These are phyloP conservation scores for Chimonanthus praecox DNA, from an alignment of 164 flowering plant species.

Conservation along the genomic window DNA sequence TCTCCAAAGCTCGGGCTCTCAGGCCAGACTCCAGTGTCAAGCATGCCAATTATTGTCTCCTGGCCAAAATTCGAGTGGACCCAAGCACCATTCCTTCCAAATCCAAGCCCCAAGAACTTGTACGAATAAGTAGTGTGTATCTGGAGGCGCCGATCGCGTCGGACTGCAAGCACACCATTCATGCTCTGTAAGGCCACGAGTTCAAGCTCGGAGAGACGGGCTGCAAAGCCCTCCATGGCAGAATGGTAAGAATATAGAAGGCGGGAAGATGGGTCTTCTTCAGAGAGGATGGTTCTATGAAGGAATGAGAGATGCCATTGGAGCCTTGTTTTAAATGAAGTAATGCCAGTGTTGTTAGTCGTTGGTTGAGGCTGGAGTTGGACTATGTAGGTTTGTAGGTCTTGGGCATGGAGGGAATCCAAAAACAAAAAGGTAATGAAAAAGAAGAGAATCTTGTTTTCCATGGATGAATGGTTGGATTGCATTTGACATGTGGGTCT, in stretches of 20 bases:
- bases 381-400: constrained; percentile 62
- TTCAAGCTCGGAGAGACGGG: constrained; percentile 50
- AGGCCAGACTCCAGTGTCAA: constrained; percentile 94
- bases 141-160: constrained; percentile 45
- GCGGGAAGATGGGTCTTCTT: constrained; percentile 43
- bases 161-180: constrained; percentile 51
- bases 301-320: constrained; percentile 74
- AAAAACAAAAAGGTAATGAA: constrained; percentile 18
- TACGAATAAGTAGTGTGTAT: constrained; percentile 75
- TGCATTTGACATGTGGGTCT: constrained; percentile 17
- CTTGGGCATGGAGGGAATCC: constrained; percentile 19
- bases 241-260: constrained; percentile 68
- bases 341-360: constrained; percentile 6
- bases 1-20: constrained; percentile 88
- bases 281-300: constrained; percentile 25
- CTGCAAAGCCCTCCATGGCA: constrained; percentile 88
- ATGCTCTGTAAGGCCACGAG: constrained; percentile 23
- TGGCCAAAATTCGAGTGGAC: constrained; percentile 38
- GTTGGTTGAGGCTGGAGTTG: constrained; percentile 66
- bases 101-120: constrained; percentile 64
- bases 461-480: constrained; percentile 23
- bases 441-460: constrained; percentile 9
- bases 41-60: constrained; percentile 70
- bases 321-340: constrained; percentile 30
- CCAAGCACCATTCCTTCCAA: constrained; percentile 31